Conservation (phyloP, 495 filamentous ascomycete genomes). For the Daldinia decipiens region DNA sequence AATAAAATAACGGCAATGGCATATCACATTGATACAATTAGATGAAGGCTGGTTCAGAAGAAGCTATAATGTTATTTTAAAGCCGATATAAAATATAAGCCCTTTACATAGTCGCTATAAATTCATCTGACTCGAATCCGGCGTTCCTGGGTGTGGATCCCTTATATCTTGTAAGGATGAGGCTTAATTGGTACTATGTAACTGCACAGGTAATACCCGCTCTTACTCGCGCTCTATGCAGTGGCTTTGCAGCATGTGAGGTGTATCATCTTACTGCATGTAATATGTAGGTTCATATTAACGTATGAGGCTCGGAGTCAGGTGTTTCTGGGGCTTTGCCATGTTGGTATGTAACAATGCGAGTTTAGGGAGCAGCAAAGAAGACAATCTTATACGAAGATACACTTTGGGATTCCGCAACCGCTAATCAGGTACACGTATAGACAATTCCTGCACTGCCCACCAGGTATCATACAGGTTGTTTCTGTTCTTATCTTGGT, state of each 20-base stretch:
- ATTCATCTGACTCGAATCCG: background rate
- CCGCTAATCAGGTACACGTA: background rate
- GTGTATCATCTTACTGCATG: background rate
- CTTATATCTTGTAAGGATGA: background rate
- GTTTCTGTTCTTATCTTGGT: constrained; percentile 29
- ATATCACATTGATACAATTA: background rate
- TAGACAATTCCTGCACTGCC: background rate
- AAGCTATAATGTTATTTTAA: too few relatives aligned
- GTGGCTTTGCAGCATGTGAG: background rate
- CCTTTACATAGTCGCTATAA: too few relatives aligned
- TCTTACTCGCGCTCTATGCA: background rate
- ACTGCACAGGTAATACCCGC: background rate
- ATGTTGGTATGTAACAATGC: background rate
- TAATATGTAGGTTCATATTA: background rate
- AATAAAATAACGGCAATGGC: background rate
- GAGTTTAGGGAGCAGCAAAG: background rate
- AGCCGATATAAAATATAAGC: too few relatives aligned
- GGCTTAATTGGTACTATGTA: background rate
- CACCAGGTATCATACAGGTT: background rate
- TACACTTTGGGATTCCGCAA: background rate
- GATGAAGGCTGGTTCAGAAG: background rate
- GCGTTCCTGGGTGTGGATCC: background rate
- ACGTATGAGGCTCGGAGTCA: background rate
- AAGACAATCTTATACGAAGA: background rate
- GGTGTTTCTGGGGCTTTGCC: background rate